Evolutionary conservation across 805 yeast genomes (phyloP).

Genomic region (Dipodascus albidus): DNA sequence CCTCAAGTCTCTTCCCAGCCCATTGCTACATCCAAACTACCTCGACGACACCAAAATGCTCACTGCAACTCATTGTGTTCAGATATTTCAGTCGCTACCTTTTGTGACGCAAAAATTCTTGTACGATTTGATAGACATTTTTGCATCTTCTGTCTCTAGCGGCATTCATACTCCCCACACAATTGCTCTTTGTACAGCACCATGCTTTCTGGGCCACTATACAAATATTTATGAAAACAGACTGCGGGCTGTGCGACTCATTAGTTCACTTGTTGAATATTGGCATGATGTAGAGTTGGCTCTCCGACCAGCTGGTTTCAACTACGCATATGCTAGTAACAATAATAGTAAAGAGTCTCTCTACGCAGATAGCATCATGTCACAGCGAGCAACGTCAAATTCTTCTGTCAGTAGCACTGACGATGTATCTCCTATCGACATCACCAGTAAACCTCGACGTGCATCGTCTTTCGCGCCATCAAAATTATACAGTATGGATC

Average conservation of each 20-base stretch:
- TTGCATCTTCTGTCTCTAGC: constrained; percentile 31
- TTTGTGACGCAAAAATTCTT: constrained; percentile 20
- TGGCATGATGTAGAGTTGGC: constrained; percentile 19
- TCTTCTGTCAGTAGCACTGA: not conserved
- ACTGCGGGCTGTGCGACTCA: not conserved
- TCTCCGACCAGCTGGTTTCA: constrained; percentile 36
- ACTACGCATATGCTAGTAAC: constrained; percentile 38
- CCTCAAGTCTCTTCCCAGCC: constrained; percentile 39
- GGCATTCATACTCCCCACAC: constrained; percentile 23
- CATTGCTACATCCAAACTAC: constrained; percentile 40
- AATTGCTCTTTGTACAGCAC: not conserved
- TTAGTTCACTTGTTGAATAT: constrained; percentile 11
- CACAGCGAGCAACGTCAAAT: not conserved
- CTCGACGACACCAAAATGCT: constrained; percentile 45
- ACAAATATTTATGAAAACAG: not conserved
- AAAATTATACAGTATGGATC: not conserved
- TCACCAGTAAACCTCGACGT: not conserved
- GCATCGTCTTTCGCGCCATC: not conserved
- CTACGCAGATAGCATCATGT: not conserved
- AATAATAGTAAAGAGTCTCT: constrained; percentile 29
- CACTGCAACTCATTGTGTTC: constrained; percentile 28
- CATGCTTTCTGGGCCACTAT: not conserved
- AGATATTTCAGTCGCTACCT: constrained; percentile 18
- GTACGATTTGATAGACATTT: constrained; percentile 35
- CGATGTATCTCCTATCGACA: not conserved